A percentile compares a stretch with the other conserved stretches of the same genome.
Evolutionary conservation across 345 rosid genomes (phyloP).

Genomic region (Pugionium dolabratum): DNA sequence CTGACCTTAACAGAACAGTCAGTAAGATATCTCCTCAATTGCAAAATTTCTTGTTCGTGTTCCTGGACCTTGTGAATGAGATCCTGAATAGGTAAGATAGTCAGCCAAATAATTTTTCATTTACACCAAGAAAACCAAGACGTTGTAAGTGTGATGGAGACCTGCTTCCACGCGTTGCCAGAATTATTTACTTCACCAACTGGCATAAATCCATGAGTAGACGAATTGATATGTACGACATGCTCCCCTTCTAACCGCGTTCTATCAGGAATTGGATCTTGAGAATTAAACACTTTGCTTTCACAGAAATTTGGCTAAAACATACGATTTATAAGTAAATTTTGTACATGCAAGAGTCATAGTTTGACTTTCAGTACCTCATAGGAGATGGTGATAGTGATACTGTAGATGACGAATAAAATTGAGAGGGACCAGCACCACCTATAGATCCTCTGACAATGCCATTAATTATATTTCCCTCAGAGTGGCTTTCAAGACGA

Average conservation of each 20-base stretch:
- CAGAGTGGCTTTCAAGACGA: slow-evolving; percentile 40
- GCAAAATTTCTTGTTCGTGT: slow-evolving; percentile 78
- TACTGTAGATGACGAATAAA: slow-evolving; percentile 53
- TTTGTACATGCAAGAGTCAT: slow-evolving; percentile 10
- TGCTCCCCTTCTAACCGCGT: slow-evolving; percentile 58
- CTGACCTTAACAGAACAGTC: slow-evolving; percentile 83
- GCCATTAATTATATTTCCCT: slow-evolving; percentile 48
- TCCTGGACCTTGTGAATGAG: slow-evolving; percentile 58
- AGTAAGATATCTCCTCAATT: slow-evolving; percentile 67
- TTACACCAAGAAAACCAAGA: slow-evolving; percentile 14
- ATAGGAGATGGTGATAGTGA: slow-evolving; percentile 49
- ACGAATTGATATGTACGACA: slow-evolving; percentile 39
- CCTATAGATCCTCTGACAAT: slow-evolving; percentile 42
- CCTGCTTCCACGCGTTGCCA: slow-evolving; percentile 74
- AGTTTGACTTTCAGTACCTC: slow-evolving; percentile 51
- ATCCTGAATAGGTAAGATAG: slow-evolving; percentile 49
- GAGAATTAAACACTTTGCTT: slow-evolving; percentile 24
- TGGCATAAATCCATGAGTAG: slow-evolving; percentile 57
- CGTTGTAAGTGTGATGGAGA: slow-evolving; percentile 35
- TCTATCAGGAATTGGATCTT: slow-evolving; percentile 45
- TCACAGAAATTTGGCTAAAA: slow-evolving; percentile 12
- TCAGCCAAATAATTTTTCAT: slow-evolving; percentile 23
- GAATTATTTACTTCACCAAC: slow-evolving; percentile 61
- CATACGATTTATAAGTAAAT: slow-evolving; percentile 13
- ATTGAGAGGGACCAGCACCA: slow-evolving; percentile 47